A percentile compares a stretch with the other conserved stretches of the same genome.
phyloP scores from a whole-genome alignment of 1,284 basidiomycete genomes.

The Malassezia dermatis region DNA sequence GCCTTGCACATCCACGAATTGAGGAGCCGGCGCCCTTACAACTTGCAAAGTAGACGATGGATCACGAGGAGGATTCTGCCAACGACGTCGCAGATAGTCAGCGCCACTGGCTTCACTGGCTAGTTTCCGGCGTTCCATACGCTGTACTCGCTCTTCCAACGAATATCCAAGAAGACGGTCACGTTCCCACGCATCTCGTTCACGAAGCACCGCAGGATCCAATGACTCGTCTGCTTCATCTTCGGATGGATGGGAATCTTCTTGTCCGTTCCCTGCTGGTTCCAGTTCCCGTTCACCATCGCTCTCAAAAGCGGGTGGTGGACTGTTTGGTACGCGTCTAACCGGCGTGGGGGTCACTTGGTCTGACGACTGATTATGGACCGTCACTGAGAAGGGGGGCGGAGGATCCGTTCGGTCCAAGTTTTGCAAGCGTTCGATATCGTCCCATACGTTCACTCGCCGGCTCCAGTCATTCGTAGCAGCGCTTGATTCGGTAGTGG shows the following conservation, averaged over 20 bases:
- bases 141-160: conserved; percentile 14
- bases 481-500: background rate
- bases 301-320: conserved; percentile 31
- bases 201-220: background rate
- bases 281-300: conserved; percentile 10
- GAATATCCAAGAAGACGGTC: conserved; percentile 13
- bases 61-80: background rate
- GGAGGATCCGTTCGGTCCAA: conserved; percentile 8
- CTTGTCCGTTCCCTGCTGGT: background rate
- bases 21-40: background rate
- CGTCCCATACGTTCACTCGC: conserved; percentile 15
- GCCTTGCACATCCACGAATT: background rate
- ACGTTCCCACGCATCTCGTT: conserved; percentile 17
- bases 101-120: background rate
- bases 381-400: conserved; percentile 1
- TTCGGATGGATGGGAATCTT: background rate
- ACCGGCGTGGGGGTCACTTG: too few relatives aligned
- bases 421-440: background rate
- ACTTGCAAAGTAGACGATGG: background rate
- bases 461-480: background rate
- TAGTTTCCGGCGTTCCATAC: conserved; percentile 7
- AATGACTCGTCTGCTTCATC: background rate
- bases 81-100: background rate
- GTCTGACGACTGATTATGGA: background rate
- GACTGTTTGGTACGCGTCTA: conserved; percentile 23